Conservation (phyloP, 106 monocot genomes). For the Vanilla planifolia region DNA sequence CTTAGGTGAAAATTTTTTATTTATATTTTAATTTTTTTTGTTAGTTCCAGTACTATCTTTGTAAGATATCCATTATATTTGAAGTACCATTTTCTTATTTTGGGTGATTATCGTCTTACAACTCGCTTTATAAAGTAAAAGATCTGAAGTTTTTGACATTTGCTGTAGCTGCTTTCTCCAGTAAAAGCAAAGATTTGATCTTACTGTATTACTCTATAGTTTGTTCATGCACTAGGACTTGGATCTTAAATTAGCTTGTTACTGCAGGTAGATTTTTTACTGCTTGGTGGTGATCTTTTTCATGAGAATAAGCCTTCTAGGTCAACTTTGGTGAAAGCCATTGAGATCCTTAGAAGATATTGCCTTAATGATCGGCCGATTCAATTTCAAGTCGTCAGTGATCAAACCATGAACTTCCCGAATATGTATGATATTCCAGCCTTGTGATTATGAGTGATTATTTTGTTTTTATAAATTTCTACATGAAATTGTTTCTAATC, state of each 20-base stretch:
- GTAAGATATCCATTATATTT: not conserved
- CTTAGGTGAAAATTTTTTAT: not conserved
- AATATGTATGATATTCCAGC: slow-evolving; percentile 53
- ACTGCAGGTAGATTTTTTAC: slow-evolving; percentile 85
- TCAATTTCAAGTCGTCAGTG: slow-evolving; percentile 96
- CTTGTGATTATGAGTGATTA: not conserved
- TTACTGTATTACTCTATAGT: no score
- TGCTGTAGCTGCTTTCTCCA: no score
- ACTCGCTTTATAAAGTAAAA: not conserved
- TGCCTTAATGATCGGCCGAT: slow-evolving; percentile 89
- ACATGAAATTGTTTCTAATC: not conserved
- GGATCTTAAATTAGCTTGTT: slow-evolving; percentile 7
- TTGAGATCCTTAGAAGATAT: slow-evolving; percentile 78
- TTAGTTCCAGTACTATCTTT: not conserved
- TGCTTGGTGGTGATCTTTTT: slow-evolving; percentile 95
- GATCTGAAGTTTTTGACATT: not conserved
- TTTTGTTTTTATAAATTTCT: not conserved
- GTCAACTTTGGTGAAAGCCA: slow-evolving; percentile 79
- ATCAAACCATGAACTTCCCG: slow-evolving; percentile 88
- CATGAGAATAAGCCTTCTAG: slow-evolving; percentile 99
- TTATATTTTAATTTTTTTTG: not conserved
- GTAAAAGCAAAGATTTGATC: no score
- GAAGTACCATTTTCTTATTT: not conserved
- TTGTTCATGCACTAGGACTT: no score
- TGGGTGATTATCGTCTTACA: not conserved